Conservation (phyloP, 2,329 filamentous ascomycete species). For the Diaporthe citriasiana region DNA sequence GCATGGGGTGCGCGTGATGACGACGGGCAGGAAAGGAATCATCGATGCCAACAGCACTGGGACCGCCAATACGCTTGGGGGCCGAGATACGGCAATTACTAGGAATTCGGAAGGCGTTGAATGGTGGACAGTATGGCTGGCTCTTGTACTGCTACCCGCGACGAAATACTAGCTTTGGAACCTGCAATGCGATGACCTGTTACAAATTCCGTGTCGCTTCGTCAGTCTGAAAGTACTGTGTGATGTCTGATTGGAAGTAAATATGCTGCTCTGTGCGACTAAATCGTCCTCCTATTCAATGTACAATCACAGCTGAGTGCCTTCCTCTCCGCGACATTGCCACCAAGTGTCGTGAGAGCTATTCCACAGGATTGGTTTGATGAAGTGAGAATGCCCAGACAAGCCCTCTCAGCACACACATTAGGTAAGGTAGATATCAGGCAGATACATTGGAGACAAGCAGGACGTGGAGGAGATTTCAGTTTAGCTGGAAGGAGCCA, state of each 20-base stretch:
- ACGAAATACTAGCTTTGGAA: neutral
- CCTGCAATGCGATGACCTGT: neutral
- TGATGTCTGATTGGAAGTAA: neutral
- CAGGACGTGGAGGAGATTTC: neutral
- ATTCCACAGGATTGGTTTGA: neutral
- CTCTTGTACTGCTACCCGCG: neutral
- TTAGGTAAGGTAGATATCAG: neutral
- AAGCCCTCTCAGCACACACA: neutral
- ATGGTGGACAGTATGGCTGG: neutral
- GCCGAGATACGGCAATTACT: slow-evolving; percentile 6
- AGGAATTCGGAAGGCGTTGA: slow-evolving; percentile 19
- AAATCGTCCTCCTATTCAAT: neutral
- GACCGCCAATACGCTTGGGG: slow-evolving; percentile 7
- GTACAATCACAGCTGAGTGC: neutral
- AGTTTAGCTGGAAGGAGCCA: neutral
- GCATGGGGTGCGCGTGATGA: neutral
- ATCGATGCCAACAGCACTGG: slow-evolving; percentile 5
- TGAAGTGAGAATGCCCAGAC: neutral
- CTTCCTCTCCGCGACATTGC: neutral
- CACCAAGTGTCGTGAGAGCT: too few relatives aligned
- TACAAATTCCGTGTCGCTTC: neutral
- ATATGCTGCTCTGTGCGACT: neutral
- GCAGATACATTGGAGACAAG: neutral
- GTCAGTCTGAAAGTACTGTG: neutral
- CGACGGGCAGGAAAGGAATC: slow-evolving; percentile 12